These are phyloP conservation scores for Sarocladium brachiariae DNA, from an alignment of 2,329 filamentous ascomycete genomes.

Conservation along the genomic window DNA sequence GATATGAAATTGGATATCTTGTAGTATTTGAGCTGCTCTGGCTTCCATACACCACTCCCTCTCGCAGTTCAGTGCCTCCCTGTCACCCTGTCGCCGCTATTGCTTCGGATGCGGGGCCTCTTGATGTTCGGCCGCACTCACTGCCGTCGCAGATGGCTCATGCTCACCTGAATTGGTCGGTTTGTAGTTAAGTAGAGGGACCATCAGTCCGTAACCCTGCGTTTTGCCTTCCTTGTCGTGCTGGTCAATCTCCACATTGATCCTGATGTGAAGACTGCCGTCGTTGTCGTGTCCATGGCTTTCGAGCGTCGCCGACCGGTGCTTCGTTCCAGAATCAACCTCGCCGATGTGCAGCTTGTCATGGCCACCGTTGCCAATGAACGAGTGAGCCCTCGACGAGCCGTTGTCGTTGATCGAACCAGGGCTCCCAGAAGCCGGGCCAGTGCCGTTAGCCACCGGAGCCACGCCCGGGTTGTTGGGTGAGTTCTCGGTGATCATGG, in stretches of 20 bases:
- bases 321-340: slow-evolving; percentile 66
- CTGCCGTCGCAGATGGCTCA: slow-evolving; percentile 14
- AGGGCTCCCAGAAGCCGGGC: slow-evolving; percentile 13
- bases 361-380: slow-evolving; percentile 56
- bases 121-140: slow-evolving; percentile 7
- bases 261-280: slow-evolving; percentile 67
- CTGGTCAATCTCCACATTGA: slow-evolving; percentile 84
- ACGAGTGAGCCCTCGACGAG: slow-evolving; percentile 16
- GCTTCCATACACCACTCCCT: not conserved
- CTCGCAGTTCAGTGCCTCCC: not conserved
- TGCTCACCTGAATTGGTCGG: slow-evolving; percentile 15
- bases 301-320: slow-evolving; percentile 60
- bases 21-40: not conserved
- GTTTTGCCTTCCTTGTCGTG: slow-evolving; percentile 75
- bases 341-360: slow-evolving; percentile 70
- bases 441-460: slow-evolving; percentile 12
- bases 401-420: not conserved
- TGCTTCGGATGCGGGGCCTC: slow-evolving; percentile 6
- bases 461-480: slow-evolving; percentile 36
- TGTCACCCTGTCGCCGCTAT: not conserved
- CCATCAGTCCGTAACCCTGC: slow-evolving; percentile 72
- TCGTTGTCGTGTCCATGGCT: slow-evolving; percentile 49
- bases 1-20: slow-evolving; percentile 1
- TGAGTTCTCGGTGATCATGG: slow-evolving; percentile 83
- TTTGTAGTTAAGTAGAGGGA: slow-evolving; percentile 59